These are phyloP conservation scores for Aspergillus brasiliensis DNA, from an alignment of 2,329 filamentous ascomycete genomes.

Conservation along the genomic window DNA sequence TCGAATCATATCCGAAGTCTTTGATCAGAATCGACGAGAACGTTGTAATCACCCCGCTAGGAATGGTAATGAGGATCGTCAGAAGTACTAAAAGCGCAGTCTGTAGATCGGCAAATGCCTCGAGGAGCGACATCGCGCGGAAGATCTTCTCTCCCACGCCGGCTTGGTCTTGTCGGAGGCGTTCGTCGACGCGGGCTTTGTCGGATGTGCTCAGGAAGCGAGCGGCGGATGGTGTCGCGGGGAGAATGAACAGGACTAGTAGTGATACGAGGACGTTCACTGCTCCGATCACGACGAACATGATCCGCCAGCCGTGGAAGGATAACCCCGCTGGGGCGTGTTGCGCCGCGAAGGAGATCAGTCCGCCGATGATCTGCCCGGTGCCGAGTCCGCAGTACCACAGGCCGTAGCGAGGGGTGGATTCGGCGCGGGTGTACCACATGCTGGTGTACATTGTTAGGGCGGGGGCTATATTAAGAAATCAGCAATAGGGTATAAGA, in stretches of 20 bases:
- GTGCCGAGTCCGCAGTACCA: conserved; percentile 34
- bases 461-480: conserved; percentile 20
- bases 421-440: conserved; percentile 31
- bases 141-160: conserved; percentile 26
- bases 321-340: conserved; percentile 22
- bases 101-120: conserved; percentile 24
- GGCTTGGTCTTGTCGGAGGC: conserved; percentile 22
- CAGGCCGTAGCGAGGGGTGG: conserved; percentile 30
- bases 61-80: conserved; percentile 41
- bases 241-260: conserved; percentile 27
- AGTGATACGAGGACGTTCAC: conserved; percentile 26
- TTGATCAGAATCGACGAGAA: conserved; percentile 47
- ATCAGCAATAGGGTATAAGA: neutral
- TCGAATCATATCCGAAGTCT: conserved; percentile 47
- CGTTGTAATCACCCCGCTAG: conserved; percentile 49
- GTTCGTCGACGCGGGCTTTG: conserved; percentile 19
- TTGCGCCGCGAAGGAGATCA: conserved; percentile 34
- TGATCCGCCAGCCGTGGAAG: conserved; percentile 31
- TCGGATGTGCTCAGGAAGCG: conserved; percentile 26
- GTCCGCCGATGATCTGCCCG: conserved; percentile 32
- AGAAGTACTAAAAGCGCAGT: conserved; percentile 27
- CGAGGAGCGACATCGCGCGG: conserved; percentile 23
- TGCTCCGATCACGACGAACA: conserved; percentile 32
- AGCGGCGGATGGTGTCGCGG: conserved; percentile 22
- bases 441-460: conserved; percentile 32